Evolutionary conservation across 2,329 filamentous ascomycete genomes (phyloP), one percentile per base, ranked within the genome.

Genomic region (Stagonosporopsis tanaceti): DNA sequence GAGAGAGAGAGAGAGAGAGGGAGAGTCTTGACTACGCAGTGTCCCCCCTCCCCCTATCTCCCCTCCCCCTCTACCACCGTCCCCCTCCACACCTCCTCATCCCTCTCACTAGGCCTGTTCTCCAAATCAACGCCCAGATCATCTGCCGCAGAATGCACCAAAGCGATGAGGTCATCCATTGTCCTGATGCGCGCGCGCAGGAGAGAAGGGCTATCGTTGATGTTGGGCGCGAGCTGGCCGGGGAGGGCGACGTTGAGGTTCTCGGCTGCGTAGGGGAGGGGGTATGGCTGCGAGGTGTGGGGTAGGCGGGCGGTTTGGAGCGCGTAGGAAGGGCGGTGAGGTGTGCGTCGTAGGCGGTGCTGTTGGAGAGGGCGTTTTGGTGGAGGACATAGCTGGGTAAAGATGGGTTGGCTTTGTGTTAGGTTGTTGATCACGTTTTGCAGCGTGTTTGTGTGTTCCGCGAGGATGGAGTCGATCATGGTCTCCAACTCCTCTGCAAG

Each of bases 401-500:
- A 56, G 44, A 51, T 57, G 14, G 65, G 63, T 34, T 63, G 64
- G 17, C 63, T 67, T n/a, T 50, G 58, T 20, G 70, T 65, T 28
- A 78, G 68, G 50, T 78, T 77, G 55, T 72, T 68, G 57, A 81
- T 77, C 3, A 80, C 72, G 39, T 65, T 62, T 53, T 77, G 70
- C 8, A 81, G 62, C 6, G 71, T 70, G 14, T 66, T 75, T 2
- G 72, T 62, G 53, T 79, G 77, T 57, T 80, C 78, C 30, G 75
- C 63, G 15, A 80, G 73, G 24, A 80, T 76, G 6, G 69, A 67
- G 50, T 80, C 77, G 35, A 80, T 76, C 44, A 75, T 68, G 7
- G 71, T 57, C 7, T 72, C 73, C 6, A 80, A 63, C 40, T 80
- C 76, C 22, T 72, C 66, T 6, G 69, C 71, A 20, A 74, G 68